A percentile compares a stretch with the other conserved stretches of the same genome.
Evolutionary conservation across 2,329 filamentous ascomycete species (phyloP).

Genomic region (Diaporthe helianthi): DNA sequence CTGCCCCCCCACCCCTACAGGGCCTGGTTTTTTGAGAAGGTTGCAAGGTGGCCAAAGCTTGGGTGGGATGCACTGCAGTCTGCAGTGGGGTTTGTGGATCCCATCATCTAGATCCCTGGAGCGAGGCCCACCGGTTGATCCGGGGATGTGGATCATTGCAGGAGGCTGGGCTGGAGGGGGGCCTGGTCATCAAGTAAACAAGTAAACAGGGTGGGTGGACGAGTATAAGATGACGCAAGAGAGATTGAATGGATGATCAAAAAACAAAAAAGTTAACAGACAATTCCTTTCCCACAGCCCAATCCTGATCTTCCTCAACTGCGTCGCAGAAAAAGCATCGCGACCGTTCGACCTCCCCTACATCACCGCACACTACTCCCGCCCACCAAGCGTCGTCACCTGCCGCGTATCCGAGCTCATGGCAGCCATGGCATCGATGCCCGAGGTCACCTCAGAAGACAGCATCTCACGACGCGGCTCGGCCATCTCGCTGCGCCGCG

Average conservation of each 20-base stretch:
- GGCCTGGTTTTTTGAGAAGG: neutral
- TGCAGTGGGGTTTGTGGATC: conserved; percentile 13
- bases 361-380: conserved; percentile 27
- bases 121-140: conserved; percentile 21
- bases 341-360: conserved; percentile 39
- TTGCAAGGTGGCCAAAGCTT: conserved; percentile 11
- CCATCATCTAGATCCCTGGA: conserved; percentile 25
- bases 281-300: conserved; percentile 15
- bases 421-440: conserved; percentile 21
- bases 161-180: conserved; percentile 10
- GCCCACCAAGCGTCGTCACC: conserved; percentile 27
- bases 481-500: conserved; percentile 11
- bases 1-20: neutral
- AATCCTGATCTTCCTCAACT: conserved; percentile 35
- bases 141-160: conserved; percentile 29
- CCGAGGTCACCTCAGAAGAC: conserved; percentile 33
- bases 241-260: neutral
- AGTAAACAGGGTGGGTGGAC: neutral
- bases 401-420: conserved; percentile 33
- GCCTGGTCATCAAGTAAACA: neutral
- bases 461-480: conserved; percentile 34
- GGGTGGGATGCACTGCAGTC: too few relatives aligned
- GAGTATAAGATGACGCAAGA: neutral
- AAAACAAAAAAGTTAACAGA: neutral
- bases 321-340: conserved; percentile 37